A percentile compares a stretch with the other conserved stretches of the same genome.
Conservation (phyloP, 208 protist species). For the Strigomonas oncopelti region DNA sequence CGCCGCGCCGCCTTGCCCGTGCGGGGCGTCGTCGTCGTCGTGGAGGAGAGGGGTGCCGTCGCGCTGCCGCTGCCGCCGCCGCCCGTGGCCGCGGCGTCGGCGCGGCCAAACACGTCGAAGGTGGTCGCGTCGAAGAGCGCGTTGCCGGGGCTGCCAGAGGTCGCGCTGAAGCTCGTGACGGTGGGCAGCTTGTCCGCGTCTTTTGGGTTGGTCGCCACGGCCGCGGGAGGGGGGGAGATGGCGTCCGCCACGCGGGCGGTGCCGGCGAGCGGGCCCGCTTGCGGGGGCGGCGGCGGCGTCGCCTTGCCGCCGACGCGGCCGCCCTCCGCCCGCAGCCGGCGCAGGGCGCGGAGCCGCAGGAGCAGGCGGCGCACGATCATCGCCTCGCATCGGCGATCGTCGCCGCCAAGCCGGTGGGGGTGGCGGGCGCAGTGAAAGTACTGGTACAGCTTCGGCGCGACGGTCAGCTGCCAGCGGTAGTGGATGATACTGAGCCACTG, state of each 20-base stretch:
- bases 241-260: not conserved
- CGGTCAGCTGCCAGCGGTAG: not conserved
- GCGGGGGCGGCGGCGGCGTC: not conserved
- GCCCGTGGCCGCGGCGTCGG: not conserved
- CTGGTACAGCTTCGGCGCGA: too few relatives aligned
- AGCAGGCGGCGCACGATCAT: not conserved
- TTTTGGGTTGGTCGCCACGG: too few relatives aligned
- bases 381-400: not conserved
- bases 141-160: too few relatives aligned
- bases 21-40: not conserved
- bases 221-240: not conserved
- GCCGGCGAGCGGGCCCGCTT: not conserved
- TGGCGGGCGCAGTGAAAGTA: too few relatives aligned
- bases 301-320: not conserved
- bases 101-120: not conserved
- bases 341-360: not conserved
- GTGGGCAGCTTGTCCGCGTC: too few relatives aligned
- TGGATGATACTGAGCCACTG: not conserved
- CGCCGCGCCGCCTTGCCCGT: not conserved
- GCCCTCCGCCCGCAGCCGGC: not conserved
- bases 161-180: too few relatives aligned
- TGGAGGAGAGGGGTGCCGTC: not conserved
- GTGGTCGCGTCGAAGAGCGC: too few relatives aligned
- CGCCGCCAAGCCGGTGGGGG: too few relatives aligned
- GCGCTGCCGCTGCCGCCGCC: not conserved